Percentiles rank a stretch among this genome's conserved stretches.
Conservation (phyloP, 768 basidiomycete genomes). For the Lentinula boryana region DNA sequence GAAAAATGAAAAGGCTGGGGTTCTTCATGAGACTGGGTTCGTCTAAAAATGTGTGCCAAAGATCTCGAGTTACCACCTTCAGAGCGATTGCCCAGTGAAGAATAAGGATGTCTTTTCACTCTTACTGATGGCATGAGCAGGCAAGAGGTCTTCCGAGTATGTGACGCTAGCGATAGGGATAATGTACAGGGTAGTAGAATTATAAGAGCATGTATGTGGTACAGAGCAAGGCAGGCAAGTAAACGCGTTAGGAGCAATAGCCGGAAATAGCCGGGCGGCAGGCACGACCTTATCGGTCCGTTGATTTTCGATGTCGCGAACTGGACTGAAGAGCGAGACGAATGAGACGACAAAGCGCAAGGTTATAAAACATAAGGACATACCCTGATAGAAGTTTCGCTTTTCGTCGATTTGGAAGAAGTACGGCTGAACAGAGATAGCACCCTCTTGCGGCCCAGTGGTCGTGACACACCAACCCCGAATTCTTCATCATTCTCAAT, state of each 20-base stretch:
- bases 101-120: slow-evolving; percentile 30
- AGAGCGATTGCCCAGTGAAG: slow-evolving; percentile 16
- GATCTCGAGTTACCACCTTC: slow-evolving; percentile 8
- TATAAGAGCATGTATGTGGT: background rate
- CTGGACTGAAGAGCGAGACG: background rate
- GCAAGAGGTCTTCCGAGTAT: background rate
- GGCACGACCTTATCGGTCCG: slow-evolving; percentile 13
- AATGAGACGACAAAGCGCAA: background rate
- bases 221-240: background rate
- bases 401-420: slow-evolving; percentile 7
- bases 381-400: background rate
- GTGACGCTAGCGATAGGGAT: background rate
- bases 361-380: background rate
- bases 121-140: slow-evolving; percentile 43
- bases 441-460: slow-evolving; percentile 22
- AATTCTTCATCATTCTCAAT: slow-evolving; percentile 14
- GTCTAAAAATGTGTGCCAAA: slow-evolving; percentile 1
- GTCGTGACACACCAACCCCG: slow-evolving; percentile 11
- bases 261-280: background rate
- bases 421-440: slow-evolving; percentile 17
- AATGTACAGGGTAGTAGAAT: background rate
- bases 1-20: slow-evolving; percentile 15
- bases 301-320: slow-evolving; percentile 30
- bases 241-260: background rate
- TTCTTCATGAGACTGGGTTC: background rate